Percentiles rank a stretch among this genome's conserved stretches.
Conservation (phyloP, 805 yeast species). For the Suhomyces sp. region DNA sequence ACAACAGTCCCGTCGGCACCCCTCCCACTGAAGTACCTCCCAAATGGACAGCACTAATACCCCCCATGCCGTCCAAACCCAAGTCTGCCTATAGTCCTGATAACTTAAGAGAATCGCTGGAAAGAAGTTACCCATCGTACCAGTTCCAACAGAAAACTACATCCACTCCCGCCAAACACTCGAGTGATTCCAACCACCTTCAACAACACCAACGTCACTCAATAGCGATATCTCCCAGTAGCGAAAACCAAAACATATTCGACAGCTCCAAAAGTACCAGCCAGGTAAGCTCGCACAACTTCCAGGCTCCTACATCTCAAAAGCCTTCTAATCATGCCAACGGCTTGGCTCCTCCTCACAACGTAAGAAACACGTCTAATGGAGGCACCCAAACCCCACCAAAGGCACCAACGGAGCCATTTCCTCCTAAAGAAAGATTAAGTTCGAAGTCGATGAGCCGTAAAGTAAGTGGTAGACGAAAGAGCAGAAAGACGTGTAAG, state of each 20-base stretch:
- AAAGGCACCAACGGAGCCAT: constrained; percentile 5
- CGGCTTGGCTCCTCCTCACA: not conserved
- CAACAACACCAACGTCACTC: constrained; percentile 22
- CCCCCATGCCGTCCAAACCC: constrained; percentile 30
- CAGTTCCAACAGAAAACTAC: not conserved
- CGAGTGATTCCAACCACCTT: not conserved
- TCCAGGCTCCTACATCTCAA: not conserved
- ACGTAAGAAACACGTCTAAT: not conserved
- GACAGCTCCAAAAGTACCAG: constrained; percentile 1
- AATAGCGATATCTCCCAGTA: constrained; percentile 24
- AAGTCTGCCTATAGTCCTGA: constrained; percentile 13
- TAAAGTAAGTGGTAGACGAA: constrained; percentile 13
- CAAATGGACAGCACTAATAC: constrained; percentile 22
- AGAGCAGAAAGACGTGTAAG: constrained; percentile 30
- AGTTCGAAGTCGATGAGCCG: not conserved
- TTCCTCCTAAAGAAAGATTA: constrained; percentile 1
- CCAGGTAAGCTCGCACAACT: not conserved
- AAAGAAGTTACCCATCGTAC: not conserved
- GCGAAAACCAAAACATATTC: not conserved
- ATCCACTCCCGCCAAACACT: not conserved
- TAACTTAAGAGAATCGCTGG: not conserved
- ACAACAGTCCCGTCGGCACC: not conserved
- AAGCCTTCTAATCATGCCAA: not conserved
- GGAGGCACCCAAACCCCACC: constrained; percentile 3
- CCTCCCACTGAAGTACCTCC: constrained; percentile 2